Evolutionary conservation across 495 filamentous ascomycete species (phyloP).

Genomic region (Viridothelium virens): DNA sequence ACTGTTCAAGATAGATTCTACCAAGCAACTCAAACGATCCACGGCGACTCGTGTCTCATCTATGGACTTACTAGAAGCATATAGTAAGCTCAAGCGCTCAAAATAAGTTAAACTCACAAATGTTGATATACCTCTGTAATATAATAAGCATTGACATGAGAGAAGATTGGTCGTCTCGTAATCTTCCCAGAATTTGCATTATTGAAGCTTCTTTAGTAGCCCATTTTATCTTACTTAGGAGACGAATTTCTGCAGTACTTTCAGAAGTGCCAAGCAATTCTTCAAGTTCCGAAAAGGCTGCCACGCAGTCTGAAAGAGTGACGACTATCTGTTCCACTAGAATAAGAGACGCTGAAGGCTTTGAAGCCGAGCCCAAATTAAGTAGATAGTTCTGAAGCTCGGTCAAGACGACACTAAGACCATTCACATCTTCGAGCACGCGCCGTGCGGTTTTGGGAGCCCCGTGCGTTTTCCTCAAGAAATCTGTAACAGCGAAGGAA

Average conservation of each 20-base stretch:
- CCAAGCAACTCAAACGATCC: neutral
- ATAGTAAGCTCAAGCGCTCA: neutral
- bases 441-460: neutral
- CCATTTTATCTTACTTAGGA: constrained; percentile 28
- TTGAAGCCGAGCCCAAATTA: no score
- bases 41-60: neutral
- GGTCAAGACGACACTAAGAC: neutral
- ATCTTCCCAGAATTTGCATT: constrained; percentile 20
- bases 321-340: constrained; percentile 24
- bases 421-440: neutral
- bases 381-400: neutral
- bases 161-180: constrained; percentile 26
- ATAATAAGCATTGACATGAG: constrained; percentile 28
- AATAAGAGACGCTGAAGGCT: neutral
- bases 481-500: neutral
- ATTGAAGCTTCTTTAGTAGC: constrained; percentile 23
- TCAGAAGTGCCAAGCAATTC: constrained; percentile 23
- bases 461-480: neutral
- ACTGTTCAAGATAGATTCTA: neutral
- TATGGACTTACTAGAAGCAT: neutral
- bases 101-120: neutral
- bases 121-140: constrained; percentile 5
- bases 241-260: constrained; percentile 16
- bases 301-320: constrained; percentile 28
- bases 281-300: constrained; percentile 30